A percentile compares a stretch with the other conserved stretches of the same genome.
Conservation (phyloP, 169 alveolate species). For the Perkinsus chesapeaki region DNA sequence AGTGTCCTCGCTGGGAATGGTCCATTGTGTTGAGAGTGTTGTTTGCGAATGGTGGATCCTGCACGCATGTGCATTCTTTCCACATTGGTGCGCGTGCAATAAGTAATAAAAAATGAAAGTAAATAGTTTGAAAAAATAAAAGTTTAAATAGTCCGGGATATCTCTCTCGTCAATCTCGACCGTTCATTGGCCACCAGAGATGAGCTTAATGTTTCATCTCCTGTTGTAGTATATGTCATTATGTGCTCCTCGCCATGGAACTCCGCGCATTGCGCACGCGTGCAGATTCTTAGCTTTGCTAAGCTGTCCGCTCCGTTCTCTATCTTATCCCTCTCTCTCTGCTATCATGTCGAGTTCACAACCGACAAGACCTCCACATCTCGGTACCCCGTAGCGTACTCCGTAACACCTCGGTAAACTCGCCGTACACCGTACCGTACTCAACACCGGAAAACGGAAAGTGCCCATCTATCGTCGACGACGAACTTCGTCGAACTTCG, state of each 20-base stretch:
- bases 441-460: not conserved
- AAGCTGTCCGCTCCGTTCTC: not conserved
- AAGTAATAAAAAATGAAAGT: no score
- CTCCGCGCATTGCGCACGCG: no score
- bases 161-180: no score
- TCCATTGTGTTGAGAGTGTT: not conserved
- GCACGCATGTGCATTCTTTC: not conserved
- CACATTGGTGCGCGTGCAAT: no score
- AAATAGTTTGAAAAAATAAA: no score
- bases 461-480: not conserved
- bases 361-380: not conserved
- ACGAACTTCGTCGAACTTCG: no score
- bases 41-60: not conserved
- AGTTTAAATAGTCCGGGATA: no score
- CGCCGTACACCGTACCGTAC: not conserved
- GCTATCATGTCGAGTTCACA: not conserved
- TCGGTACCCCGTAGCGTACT: not conserved
- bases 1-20: not conserved
- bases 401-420: not conserved
- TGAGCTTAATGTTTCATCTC: no score
- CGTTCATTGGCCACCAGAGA: no score
- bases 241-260: no score
- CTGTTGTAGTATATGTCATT: no score
- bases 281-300: no score
- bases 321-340: not conserved